These are phyloP conservation scores for Neurospora sp. DNA, from an alignment of 495 filamentous ascomycete genomes.

Conservation along the genomic window DNA sequence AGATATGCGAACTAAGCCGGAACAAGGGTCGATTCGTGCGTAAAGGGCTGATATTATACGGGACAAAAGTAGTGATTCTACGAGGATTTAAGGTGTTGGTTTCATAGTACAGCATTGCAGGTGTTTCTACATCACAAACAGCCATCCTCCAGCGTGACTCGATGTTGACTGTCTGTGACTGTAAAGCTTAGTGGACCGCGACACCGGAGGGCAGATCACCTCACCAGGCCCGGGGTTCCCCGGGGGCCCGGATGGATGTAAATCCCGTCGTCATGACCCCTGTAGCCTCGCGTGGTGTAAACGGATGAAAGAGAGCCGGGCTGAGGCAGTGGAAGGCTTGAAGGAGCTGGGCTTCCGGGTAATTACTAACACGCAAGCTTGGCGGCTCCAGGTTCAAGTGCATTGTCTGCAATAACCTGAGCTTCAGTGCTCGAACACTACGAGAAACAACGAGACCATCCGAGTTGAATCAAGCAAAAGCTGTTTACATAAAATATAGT, in stretches of 20 bases:
- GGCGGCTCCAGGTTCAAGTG: neutral
- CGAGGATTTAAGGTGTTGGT: neutral
- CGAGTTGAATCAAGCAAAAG: neutral
- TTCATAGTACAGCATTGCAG: neutral
- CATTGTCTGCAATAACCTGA: neutral
- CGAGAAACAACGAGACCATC: neutral
- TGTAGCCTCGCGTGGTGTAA: neutral
- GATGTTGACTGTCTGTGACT: neutral
- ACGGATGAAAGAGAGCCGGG: neutral
- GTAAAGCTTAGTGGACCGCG: neutral
- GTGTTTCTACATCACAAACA: neutral
- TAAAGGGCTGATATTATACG: neutral
- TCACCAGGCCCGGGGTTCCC: neutral
- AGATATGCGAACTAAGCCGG: neutral
- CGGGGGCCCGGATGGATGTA: neutral
- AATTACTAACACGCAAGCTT: neutral
- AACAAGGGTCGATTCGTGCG: neutral
- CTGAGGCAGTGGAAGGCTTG: neutral
- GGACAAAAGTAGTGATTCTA: neutral
- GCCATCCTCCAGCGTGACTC: neutral
- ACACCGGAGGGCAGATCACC: neutral
- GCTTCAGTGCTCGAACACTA: neutral
- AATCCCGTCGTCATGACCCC: neutral
- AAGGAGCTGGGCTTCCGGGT: neutral
- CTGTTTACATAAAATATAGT: neutral